These are phyloP conservation scores for Binderoboletus segoi DNA, from an alignment of 1,284 basidiomycete genomes.

Conservation along the genomic window DNA sequence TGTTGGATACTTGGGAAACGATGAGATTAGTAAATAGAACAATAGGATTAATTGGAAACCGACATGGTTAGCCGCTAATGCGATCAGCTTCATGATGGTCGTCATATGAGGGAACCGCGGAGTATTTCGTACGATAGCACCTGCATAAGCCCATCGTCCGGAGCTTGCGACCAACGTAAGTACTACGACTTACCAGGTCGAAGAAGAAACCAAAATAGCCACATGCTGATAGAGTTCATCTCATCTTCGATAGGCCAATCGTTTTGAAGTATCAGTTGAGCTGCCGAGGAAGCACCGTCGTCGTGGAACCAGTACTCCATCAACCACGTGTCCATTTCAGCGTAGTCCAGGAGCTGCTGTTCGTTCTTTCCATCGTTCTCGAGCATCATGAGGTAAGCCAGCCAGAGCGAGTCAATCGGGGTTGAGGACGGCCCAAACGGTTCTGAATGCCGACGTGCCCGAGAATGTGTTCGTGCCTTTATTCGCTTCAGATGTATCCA, in stretches of 20 bases:
- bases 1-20: constrained; percentile 54
- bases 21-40: constrained; percentile 12
- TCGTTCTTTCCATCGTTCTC: constrained; percentile 84
- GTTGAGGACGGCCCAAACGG: constrained; percentile 31
- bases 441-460: constrained; percentile 28
- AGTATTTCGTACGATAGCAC: constrained; percentile 39
- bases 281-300: constrained; percentile 47
- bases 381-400: constrained; percentile 72
- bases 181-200: constrained; percentile 50
- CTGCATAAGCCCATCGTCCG: constrained; percentile 36
- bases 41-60: constrained; percentile 20
- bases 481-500: constrained; percentile 57
- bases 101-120: constrained; percentile 46
- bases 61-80: constrained; percentile 69
- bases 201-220: constrained; percentile 74
- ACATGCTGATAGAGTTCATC: constrained; percentile 62
- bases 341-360: constrained; percentile 62
- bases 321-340: constrained; percentile 50
- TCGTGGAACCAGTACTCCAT: constrained; percentile 55
- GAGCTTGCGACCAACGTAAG: neutral
- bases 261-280: constrained; percentile 38
- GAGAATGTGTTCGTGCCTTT: constrained; percentile 42
- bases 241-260: constrained; percentile 60
- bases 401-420: constrained; percentile 56
- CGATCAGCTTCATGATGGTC: constrained; percentile 58